These are phyloP conservation scores for Gossypium schwendimanii DNA, from an alignment of 441 rosid genomes.

Conservation along the genomic window DNA sequence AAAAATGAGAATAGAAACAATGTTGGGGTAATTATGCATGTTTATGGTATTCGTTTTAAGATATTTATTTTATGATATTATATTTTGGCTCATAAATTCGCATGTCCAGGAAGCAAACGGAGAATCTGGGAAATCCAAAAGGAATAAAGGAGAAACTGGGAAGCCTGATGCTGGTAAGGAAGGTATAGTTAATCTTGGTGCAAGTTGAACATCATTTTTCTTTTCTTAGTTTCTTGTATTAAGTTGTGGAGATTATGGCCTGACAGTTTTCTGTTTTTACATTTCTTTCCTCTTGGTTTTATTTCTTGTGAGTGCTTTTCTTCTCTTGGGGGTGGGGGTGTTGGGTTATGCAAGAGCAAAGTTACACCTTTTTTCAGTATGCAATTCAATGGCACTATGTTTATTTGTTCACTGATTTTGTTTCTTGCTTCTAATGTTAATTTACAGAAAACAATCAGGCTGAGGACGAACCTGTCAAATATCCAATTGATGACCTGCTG, in stretches of 20 bases:
- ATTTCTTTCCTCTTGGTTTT: not conserved
- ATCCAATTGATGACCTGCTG: constrained; percentile 88
- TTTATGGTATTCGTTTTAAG: constrained; percentile 10
- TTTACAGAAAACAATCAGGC: constrained; percentile 42
- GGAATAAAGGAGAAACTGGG: constrained; percentile 50
- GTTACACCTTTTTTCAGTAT: not conserved
- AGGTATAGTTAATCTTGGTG: not conserved
- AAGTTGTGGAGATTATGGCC: not conserved
- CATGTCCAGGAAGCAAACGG: constrained; percentile 45
- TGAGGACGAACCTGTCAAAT: constrained; percentile 45
- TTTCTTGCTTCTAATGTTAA: constrained; percentile 17
- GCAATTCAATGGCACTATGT: not conserved
- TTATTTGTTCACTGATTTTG: not conserved
- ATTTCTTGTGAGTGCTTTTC: not conserved
- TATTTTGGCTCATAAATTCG: constrained; percentile 15
- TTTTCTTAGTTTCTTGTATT: not conserved
- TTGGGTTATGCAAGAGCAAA: not conserved
- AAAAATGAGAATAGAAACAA: constrained; percentile 31
- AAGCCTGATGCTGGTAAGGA: constrained; percentile 11
- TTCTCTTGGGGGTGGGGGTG: not conserved
- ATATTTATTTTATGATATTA: constrained; percentile 12
- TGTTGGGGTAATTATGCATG: constrained; percentile 18
- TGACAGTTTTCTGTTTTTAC: not conserved
- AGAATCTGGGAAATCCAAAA: constrained; percentile 43
- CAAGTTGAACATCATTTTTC: not conserved